These are phyloP conservation scores for Microdochium trichocladiopsis DNA, from an alignment of 2,329 filamentous ascomycete genomes.

Conservation along the genomic window DNA sequence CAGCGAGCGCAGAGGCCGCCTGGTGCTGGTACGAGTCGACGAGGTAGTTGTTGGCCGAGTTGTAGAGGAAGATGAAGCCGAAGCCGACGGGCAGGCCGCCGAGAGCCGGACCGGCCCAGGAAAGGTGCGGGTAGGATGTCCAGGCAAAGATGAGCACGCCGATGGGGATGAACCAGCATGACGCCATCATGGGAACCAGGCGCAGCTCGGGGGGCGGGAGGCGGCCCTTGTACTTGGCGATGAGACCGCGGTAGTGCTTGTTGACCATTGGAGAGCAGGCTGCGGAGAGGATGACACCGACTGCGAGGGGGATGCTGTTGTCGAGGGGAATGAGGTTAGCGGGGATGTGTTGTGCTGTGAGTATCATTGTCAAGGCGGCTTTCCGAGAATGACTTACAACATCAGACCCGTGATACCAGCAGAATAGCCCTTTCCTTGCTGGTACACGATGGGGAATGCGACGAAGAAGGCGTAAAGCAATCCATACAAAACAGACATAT, in stretches of 20 bases:
- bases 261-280: conserved; percentile 67
- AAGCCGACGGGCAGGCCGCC: conserved; percentile 69
- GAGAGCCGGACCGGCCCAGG: conserved; percentile 66
- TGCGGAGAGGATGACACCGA: conserved; percentile 66
- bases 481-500: conserved; percentile 78
- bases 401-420: conserved; percentile 72
- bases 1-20: conserved; percentile 73
- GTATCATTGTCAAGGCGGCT: too few relatives aligned
- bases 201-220: conserved; percentile 68
- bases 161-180: conserved; percentile 63
- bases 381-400: conserved; percentile 51
- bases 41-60: conserved; percentile 69
- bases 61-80: conserved; percentile 80
- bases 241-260: conserved; percentile 61
- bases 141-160: conserved; percentile 54
- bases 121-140: conserved; percentile 56
- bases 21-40: conserved; percentile 60
- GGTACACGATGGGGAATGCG: conserved; percentile 64
- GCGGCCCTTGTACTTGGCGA: conserved; percentile 14
- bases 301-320: conserved; percentile 59
- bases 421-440: conserved; percentile 71
- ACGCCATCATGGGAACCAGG: conserved; percentile 75
- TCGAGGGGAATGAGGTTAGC: neutral
- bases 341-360: too few relatives aligned
- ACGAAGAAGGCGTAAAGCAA: conserved; percentile 74